Percentiles rank a stretch among this genome's conserved stretches.
Conservation (phyloP, 106 monocot species). For the Dendrobium officinale region DNA sequence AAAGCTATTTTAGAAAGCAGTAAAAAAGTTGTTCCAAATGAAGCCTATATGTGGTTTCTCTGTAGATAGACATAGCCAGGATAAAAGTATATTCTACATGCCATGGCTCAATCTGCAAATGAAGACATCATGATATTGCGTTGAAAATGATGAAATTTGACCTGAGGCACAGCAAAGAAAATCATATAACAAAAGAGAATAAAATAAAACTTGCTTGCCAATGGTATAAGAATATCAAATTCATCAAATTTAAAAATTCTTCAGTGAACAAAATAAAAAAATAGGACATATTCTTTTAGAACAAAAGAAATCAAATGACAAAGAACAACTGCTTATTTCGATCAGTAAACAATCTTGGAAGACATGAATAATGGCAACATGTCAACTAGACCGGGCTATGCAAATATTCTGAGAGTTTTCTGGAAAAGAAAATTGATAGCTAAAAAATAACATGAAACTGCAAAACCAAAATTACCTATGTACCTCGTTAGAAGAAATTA, state of each 20-base stretch:
- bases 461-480: not conserved
- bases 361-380: not conserved
- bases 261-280: not conserved
- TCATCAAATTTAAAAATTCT: not conserved
- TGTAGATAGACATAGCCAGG: not conserved
- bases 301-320: not conserved
- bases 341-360: not conserved
- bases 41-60: not conserved
- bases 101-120: not conserved
- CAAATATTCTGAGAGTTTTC: not conserved
- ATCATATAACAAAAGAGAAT: not conserved
- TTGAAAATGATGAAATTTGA: no score
- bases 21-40: no score
- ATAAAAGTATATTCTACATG: not conserved
- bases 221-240: not conserved
- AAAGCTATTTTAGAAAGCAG: no score
- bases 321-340: not conserved
- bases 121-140: not conserved
- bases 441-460: not conserved
- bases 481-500: no score
- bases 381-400: not conserved
- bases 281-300: not conserved
- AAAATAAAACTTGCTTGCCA: not conserved
- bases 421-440: not conserved
- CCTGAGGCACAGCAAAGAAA: not conserved